Evolutionary conservation across 495 filamentous ascomycete genomes (phyloP).

Genomic region (Astrothelium macrocarpum): DNA sequence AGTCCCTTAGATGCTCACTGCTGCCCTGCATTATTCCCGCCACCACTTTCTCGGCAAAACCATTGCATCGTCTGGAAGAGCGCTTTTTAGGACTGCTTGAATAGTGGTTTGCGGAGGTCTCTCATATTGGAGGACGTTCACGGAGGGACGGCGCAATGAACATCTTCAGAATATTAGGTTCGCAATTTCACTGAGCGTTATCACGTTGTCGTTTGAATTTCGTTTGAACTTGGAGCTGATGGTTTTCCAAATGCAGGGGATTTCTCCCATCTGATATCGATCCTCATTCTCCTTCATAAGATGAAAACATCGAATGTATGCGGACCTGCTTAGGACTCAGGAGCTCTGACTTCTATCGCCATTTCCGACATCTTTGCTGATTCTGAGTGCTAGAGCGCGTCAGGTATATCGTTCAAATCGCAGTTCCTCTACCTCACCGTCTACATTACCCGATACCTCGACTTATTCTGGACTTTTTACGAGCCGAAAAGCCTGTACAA

Average conservation of each 20-base stretch:
- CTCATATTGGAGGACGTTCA: neutral
- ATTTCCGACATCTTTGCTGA: slow-evolving; percentile 1
- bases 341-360: slow-evolving; percentile 10
- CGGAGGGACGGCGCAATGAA: slow-evolving; percentile 49
- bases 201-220: slow-evolving; percentile 1
- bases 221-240: neutral
- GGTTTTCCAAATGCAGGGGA: slow-evolving; percentile 51
- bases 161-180: slow-evolving; percentile 79
- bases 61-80: neutral
- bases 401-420: slow-evolving; percentile 96
- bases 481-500: slow-evolving; percentile 63
- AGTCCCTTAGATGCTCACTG: neutral
- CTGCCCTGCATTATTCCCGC: neutral
- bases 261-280: slow-evolving; percentile 88
- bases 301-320: slow-evolving; percentile 83
- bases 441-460: slow-evolving; percentile 86
- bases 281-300: slow-evolving; percentile 90
- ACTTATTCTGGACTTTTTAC: slow-evolving; percentile 80
- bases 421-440: slow-evolving; percentile 89
- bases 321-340: slow-evolving; percentile 7
- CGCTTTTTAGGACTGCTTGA: too few species aligned
- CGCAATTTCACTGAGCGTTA: slow-evolving; percentile 23
- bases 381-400: slow-evolving; percentile 60
- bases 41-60: neutral
- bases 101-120: neutral